Percentiles rank a stretch among this genome's conserved stretches.
These are phyloP conservation scores for Fusarium sp. DNA, from an alignment of 2,329 filamentous ascomycete genomes.

Conservation along the genomic window DNA sequence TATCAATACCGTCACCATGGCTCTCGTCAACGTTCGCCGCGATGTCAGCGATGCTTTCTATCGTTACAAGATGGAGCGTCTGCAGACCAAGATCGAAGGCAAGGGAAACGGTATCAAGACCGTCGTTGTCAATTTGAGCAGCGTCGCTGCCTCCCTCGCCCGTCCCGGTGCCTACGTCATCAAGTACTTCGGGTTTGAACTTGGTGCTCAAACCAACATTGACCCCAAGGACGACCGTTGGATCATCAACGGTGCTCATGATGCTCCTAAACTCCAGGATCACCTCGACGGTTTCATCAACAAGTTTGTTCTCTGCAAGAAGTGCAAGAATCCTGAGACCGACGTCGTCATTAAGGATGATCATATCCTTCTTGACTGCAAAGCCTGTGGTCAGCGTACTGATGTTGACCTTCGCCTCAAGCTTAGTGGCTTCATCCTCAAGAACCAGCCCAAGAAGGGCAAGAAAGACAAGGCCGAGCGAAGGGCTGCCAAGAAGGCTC, in stretches of 20 bases:
- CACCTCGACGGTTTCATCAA: conserved; percentile 98
- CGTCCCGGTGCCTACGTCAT: conserved; percentile 95
- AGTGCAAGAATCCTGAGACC: conserved; percentile 99
- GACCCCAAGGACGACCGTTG: conserved; percentile 97
- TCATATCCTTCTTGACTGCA: conserved; percentile 94
- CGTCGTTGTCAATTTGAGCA: conserved; percentile 96
- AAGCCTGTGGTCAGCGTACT: conserved; percentile 94
- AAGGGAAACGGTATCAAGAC: conserved; percentile 99
- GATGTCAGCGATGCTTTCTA: conserved; percentile 99
- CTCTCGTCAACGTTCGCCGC: conserved; percentile 97
- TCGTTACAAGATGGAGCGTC: conserved; percentile 99
- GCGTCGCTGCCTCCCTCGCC: conserved; percentile 89
- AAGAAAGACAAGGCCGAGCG: conserved; percentile 96
- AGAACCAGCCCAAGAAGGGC: conserved; percentile 91
- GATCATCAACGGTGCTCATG: conserved; percentile 99
- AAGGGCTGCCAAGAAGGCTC: conserved; percentile 91
- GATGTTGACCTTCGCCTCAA: conserved; percentile 94
- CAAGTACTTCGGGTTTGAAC: conserved; percentile 99
- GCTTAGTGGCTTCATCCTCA: conserved; percentile 96
- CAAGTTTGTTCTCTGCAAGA: conserved; percentile 99
- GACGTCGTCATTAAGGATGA: conserved; percentile 95
- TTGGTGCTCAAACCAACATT: conserved; percentile 98
- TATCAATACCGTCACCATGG: conserved; percentile 75
- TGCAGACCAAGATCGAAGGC: conserved; percentile 99
- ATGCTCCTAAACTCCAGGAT: conserved; percentile 94